phyloP scores from a whole-genome alignment of 257 asterid species.

The Avicennia marina region DNA sequence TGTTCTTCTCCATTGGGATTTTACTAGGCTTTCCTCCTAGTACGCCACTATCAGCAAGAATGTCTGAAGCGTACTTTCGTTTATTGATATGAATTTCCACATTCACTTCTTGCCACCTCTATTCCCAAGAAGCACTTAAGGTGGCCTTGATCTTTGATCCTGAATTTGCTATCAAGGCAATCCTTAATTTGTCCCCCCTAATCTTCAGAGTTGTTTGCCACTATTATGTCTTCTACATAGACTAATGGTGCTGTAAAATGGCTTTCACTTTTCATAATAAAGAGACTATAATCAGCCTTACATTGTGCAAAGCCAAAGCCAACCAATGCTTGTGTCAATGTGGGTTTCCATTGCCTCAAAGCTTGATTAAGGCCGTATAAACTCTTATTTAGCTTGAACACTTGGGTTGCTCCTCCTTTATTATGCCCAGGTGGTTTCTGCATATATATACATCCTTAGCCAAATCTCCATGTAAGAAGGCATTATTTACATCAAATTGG shows the following conservation, averaged over 20 bases:
- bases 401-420: neutral
- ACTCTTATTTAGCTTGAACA: neutral
- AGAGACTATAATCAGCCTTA: neutral
- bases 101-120: neutral
- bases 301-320: neutral
- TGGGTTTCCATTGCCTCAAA: neutral
- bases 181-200: neutral
- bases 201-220: neutral
- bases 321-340: neutral
- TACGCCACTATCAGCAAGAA: no score
- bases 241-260: neutral
- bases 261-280: neutral
- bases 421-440: neutral
- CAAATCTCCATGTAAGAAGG: neutral
- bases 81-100: neutral
- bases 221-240: neutral
- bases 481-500: neutral
- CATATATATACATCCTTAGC: neutral
- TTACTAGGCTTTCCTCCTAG: no score
- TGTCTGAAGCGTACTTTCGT: neutral
- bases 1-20: no score
- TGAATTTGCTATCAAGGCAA: neutral
- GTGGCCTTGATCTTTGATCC: neutral
- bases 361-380: neutral
- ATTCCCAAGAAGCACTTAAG: neutral